Conservation (phyloP, 169 alveolate genomes). For the Cryptosporidium felis region DNA sequence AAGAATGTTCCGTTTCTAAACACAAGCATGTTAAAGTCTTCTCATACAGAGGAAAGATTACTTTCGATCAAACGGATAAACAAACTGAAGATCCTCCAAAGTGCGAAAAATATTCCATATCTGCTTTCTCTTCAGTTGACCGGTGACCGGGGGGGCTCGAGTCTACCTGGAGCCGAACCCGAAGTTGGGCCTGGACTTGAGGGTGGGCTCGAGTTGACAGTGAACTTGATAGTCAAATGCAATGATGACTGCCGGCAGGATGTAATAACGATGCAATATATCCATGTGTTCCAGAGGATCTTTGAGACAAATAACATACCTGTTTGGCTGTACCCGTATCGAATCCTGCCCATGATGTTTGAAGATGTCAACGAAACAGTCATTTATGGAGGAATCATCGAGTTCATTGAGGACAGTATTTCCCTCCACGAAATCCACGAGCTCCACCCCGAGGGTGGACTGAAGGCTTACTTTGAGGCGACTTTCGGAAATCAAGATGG, state of each 20-base stretch:
- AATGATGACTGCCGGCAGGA: conserved; percentile 89
- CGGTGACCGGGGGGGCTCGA: neutral
- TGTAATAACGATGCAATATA: conserved; percentile 84
- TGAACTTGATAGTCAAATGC: conserved; percentile 77
- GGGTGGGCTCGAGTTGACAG: neutral
- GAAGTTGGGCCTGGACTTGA: neutral
- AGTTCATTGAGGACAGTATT: conserved; percentile 84
- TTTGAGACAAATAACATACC: conserved; percentile 74
- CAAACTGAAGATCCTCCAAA: conserved; percentile 35
- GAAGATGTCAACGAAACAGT: conserved; percentile 78
- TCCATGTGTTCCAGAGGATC: conserved; percentile 78
- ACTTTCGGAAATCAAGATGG: neutral
- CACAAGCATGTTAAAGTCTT: conserved; percentile 34
- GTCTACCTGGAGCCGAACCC: neutral
- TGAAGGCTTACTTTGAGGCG: conserved; percentile 68
- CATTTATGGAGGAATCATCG: conserved; percentile 89
- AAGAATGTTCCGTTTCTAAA: conserved; percentile 35
- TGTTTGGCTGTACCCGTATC: conserved; percentile 78
- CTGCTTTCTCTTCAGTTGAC: conserved; percentile 24
- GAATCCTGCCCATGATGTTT: conserved; percentile 78
- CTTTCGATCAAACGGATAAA: conserved; percentile 13
- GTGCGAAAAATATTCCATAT: conserved; percentile 69
- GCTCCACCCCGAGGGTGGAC: conserved; percentile 76
- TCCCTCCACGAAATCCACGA: conserved; percentile 84
- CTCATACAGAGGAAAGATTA: neutral